Conservation (phyloP, 176 grass and related monocot genomes). For the Aegilops speltoides region DNA sequence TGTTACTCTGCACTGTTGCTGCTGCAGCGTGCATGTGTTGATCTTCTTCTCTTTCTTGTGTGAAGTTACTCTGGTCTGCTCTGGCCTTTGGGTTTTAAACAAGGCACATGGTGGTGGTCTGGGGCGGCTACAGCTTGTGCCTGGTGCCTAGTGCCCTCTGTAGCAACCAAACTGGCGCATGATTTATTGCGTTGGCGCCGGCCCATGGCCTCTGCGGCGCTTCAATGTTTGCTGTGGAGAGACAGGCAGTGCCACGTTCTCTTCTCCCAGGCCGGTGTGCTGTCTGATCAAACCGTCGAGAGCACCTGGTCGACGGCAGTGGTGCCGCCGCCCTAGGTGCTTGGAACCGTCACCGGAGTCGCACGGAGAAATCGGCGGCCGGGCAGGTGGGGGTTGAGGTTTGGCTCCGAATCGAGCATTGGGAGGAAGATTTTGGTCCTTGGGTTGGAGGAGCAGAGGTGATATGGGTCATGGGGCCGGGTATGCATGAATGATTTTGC, state of each 20-base stretch:
- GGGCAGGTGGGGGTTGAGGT: too few relatives aligned
- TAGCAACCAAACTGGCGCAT: slow-evolving; percentile 24
- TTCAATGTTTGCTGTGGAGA: slow-evolving; percentile 35
- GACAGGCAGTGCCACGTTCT: slow-evolving; percentile 35
- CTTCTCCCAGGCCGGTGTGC: background rate
- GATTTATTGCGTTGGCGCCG: slow-evolving; percentile 30
- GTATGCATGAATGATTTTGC: slow-evolving; percentile 20
- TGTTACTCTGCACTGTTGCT: slow-evolving; percentile 3
- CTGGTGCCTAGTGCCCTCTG: slow-evolving; percentile 10
- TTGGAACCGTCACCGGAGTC: too few relatives aligned
- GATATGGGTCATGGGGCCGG: slow-evolving; percentile 4
- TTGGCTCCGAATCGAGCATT: background rate
- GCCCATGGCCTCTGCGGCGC: slow-evolving; percentile 32
- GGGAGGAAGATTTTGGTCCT: background rate
- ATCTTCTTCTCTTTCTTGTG: slow-evolving; percentile 14
- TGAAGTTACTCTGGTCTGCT: slow-evolving; percentile 18
- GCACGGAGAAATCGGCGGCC: background rate
- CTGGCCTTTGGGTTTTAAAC: slow-evolving; percentile 2
- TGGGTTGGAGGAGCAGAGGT: slow-evolving; percentile 5
- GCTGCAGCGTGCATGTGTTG: slow-evolving; percentile 1
- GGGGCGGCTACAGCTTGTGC: slow-evolving; percentile 5
- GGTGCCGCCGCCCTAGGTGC: too few relatives aligned
- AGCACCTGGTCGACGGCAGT: background rate
- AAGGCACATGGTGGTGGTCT: slow-evolving; percentile 23
- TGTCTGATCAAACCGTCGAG: too few relatives aligned